Base-by-base conservation (phyloP, 2,329 filamentous ascomycete species). In the Colletotrichum karsti region DNA sequence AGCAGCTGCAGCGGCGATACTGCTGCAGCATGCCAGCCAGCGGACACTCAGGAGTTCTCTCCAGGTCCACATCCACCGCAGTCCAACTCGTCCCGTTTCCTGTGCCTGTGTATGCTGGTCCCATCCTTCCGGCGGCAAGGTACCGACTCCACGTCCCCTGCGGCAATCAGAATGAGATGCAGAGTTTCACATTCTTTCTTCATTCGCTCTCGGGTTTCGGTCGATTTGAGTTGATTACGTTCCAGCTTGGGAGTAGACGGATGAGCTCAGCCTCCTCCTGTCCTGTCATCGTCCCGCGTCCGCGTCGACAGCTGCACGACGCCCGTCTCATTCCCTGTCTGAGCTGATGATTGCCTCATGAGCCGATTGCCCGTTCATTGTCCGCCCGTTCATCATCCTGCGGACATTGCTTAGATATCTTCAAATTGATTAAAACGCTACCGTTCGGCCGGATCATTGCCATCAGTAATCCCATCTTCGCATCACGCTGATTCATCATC, bases 371-470 rank as follows among this genome's bases (percentile, higher is more conserved):
- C 44, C 60, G 64, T 53, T 35, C 51, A 64, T 24, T 35, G 20
- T 22, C 20, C 55, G 55, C 55, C 55, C 58, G 63, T 33, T 22
- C 58, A 63, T 30, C 60, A 18, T 30, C 55, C 48, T 33, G 18
- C 60, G 33, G 30, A 18, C 41, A 30, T 46, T 67, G 33, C 26
- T 37, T 58, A 64, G 42, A 54, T 37, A 24, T 50, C 18, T 51
- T 56, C 63, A 53, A 67, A 63, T 51, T 67, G 42, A 67, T 64
- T 67, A 67, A 67, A 67, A 67, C 60, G 64, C 28, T 53, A 51
- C 51, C 28, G 37, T 64, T 53, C 58, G 53, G 59, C 60, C 64
- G 20, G 37, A 12, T 50, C 37, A 53, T 28, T 57, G 28, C 51
- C 51, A 28, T 53, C 60, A 33, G n/a, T 35, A 63, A 67, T 58